Evolutionary conservation across 352 stramenopile genomes (phyloP).

Genomic region (Globisporangium rhizosaccharum): DNA sequence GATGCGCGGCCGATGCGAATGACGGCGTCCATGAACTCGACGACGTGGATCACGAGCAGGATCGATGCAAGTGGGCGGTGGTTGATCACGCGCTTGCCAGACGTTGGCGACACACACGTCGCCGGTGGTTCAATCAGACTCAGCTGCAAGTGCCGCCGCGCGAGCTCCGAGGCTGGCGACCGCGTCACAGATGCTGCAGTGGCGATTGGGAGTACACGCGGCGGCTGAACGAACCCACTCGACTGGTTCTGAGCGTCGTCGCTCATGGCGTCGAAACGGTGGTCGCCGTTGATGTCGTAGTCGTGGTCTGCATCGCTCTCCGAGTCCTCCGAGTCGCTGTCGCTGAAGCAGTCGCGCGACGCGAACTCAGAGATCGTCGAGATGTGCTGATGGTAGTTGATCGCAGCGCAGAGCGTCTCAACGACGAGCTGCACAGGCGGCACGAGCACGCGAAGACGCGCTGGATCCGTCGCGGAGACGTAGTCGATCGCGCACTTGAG

Average conservation of each 20-base stretch:
- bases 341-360: slow-evolving; percentile 67
- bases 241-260: slow-evolving; percentile 9
- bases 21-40: slow-evolving; percentile 56
- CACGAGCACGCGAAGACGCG: slow-evolving; percentile 43
- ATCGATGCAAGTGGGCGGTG: slow-evolving; percentile 54
- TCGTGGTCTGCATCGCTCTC: slow-evolving; percentile 21
- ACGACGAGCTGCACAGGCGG: slow-evolving; percentile 42
- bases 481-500: slow-evolving; percentile 53
- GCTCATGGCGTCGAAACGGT: slow-evolving; percentile 5
- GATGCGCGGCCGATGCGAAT: slow-evolving; percentile 60
- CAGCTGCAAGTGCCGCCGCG: slow-evolving; percentile 9
- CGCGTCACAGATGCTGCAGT: not conserved
- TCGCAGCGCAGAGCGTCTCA: slow-evolving; percentile 53
- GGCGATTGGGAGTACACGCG: slow-evolving; percentile 10
- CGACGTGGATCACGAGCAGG: slow-evolving; percentile 58
- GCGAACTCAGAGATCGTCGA: slow-evolving; percentile 71
- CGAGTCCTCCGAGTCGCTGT: slow-evolving; percentile 60
- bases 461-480: slow-evolving; percentile 18
- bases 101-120: slow-evolving; percentile 35
- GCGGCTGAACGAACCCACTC: not conserved
- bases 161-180: slow-evolving; percentile 1
- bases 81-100: slow-evolving; percentile 51
- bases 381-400: slow-evolving; percentile 77
- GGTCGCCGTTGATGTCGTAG: slow-evolving; percentile 4
- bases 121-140: slow-evolving; percentile 11